Base-by-base conservation (phyloP, 768 basidiomycete genomes). In the Lactarius sp. region DNA sequence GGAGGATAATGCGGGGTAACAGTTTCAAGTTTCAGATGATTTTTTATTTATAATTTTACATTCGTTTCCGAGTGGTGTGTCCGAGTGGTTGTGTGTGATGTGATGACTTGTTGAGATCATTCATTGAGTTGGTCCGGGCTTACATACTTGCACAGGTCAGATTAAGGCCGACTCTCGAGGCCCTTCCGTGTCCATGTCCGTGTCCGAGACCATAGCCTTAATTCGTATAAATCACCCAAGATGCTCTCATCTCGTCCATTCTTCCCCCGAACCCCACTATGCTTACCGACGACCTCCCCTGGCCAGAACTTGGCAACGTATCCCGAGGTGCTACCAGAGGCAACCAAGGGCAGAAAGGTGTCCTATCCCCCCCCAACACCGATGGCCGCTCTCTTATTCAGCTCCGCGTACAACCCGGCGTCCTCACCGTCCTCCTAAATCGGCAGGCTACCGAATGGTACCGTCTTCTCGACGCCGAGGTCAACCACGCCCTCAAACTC, bases 331-430 rank as follows among this genome's bases (percentile, higher is more conserved):
- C 90, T 31, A 91, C 90, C 55, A 76, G 90, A 72, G 89, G 89
- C 64, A 92, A 92, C 75, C 90, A 91, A 79, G 90, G 90, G 54
- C 88, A 90, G 73, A 92, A 92, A 72, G 90, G 90, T 66, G 86
- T 85, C 50, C 76, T 91, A 37, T 83, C 87, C 20, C 79, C 83
- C 62, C 78, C 88, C 27, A 88, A 90, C 77, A 77, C 80, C 57
- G 87, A 89, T 36, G 89, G 87, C n/a, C 86, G 89, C 66, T 85
- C 83, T 69, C 73, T 85, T 44, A 80, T 92, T n/a, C 90, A 92
- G 70, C 81, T 91, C 53, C 83, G 90, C 56, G 90, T 92, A 31
- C 90, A 92, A 69, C 89, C 90, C 14, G 90, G 90, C 60, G 89
- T 92, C 27, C 82, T 92, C 58, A 85, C 84, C 16, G 90, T 92